Conservation (phyloP, 495 filamentous ascomycete species). For the Cenococcum geophilum region DNA sequence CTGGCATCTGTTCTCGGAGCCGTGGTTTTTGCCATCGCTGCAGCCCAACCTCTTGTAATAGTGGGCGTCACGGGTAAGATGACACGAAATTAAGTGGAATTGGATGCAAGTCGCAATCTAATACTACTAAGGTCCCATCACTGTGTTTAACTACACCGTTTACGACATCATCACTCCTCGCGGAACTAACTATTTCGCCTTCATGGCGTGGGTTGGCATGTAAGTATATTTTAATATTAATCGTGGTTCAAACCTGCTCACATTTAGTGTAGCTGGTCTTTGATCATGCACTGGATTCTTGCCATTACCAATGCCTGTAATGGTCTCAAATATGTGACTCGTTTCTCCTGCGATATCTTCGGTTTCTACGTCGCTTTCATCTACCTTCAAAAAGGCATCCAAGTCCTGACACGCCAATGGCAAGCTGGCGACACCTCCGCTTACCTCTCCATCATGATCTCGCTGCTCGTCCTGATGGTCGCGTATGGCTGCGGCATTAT, state of each 20-base stretch:
- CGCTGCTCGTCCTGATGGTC: conserved; percentile 37
- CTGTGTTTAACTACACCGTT: conserved; percentile 45
- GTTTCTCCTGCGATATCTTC: conserved; percentile 43
- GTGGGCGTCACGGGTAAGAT: conserved; percentile 62
- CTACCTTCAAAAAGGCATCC: conserved; percentile 41
- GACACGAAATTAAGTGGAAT: background rate
- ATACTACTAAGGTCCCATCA: conserved; percentile 28
- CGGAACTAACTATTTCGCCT: conserved; percentile 35
- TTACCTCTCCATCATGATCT: conserved; percentile 38
- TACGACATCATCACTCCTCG: conserved; percentile 40
- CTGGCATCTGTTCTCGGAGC: conserved; percentile 42
- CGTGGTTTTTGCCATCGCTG: conserved; percentile 39
- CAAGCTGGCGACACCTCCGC: conserved; percentile 32
- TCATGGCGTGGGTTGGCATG: conserved; percentile 41
- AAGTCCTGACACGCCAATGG: conserved; percentile 32
- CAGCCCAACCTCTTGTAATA: conserved; percentile 46
- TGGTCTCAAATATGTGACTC: conserved; percentile 42
- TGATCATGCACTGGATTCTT: conserved; percentile 42
- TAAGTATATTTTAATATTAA: conserved; percentile 6
- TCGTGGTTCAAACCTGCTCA: background rate
- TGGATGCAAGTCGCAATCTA: conserved; percentile 2
- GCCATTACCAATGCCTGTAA: conserved; percentile 42
- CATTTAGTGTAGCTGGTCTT: conserved; percentile 38
- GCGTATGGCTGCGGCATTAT: conserved; percentile 38
- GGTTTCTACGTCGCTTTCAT: conserved; percentile 45